Percentiles rank a stretch among this genome's conserved stretches.
Conservation (phyloP, 2,329 filamentous ascomycete species). For the Plectosphaerella cucumerina region DNA sequence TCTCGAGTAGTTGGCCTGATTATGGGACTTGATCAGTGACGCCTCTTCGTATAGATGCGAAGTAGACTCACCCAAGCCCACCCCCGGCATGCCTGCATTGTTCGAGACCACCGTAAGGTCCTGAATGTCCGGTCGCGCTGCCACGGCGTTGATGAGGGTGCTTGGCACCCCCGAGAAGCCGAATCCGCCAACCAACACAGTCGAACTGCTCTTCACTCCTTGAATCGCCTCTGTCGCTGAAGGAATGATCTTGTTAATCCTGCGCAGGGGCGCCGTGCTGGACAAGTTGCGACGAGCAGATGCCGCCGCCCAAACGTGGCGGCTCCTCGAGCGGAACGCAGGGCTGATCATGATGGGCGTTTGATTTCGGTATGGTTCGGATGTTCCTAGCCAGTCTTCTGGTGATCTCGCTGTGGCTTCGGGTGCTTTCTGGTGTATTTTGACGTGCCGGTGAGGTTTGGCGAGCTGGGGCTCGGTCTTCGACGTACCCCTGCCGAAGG, state of each 20-base stretch:
- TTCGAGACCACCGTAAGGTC: slow-evolving; percentile 88
- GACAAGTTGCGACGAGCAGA: background rate
- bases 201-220: slow-evolving; percentile 76
- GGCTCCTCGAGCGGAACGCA: background rate
- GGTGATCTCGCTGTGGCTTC: too few relatives aligned
- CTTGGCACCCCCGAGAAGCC: slow-evolving; percentile 80
- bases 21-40: background rate
- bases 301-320: background rate
- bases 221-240: slow-evolving; percentile 66
- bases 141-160: slow-evolving; percentile 70
- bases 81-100: slow-evolving; percentile 82
- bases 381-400: too few relatives aligned
- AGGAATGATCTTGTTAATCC: slow-evolving; percentile 70
- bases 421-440: too few relatives aligned
- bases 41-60: background rate
- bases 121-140: slow-evolving; percentile 63
- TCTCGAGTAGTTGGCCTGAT: slow-evolving; percentile 63
- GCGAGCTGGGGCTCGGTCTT: background rate
- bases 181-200: slow-evolving; percentile 75
- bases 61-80: slow-evolving; percentile 57
- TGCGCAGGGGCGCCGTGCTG: background rate
- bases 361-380: too few relatives aligned
- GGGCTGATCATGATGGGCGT: too few relatives aligned
- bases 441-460: too few relatives aligned
- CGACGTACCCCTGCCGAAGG: background rate